phyloP scores from a whole-genome alignment of 495 filamentous ascomycete species.

The Chaetomium cochliodes region DNA sequence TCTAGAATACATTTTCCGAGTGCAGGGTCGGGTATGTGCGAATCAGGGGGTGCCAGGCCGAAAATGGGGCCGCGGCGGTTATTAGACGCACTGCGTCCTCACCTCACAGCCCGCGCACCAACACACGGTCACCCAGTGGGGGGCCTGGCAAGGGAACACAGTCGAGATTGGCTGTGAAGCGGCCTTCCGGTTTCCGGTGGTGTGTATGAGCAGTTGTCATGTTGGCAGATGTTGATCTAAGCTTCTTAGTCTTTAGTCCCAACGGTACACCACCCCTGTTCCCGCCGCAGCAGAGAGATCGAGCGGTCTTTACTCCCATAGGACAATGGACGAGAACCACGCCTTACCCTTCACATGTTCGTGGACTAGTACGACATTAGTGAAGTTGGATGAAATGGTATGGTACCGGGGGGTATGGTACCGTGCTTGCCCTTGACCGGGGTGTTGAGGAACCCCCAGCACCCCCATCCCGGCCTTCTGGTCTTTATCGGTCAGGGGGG shows the following conservation, averaged over 20 bases:
- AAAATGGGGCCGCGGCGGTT: neutral
- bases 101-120: neutral
- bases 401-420: neutral
- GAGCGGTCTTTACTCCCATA: neutral
- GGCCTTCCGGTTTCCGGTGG: neutral
- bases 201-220: neutral
- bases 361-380: neutral
- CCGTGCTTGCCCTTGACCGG: neutral
- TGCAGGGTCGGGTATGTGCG: neutral
- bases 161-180: neutral
- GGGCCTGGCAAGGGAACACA: neutral
- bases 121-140: neutral
- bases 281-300: neutral
- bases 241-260: slow-evolving; percentile 7
- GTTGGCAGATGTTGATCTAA: neutral
- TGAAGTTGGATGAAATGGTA: neutral
- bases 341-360: neutral
- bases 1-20: neutral
- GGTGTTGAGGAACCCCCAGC: neutral
- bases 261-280: slow-evolving; percentile 5
- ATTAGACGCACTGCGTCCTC: slow-evolving; percentile 1
- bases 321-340: neutral
- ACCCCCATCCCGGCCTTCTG: neutral
- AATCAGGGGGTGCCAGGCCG: neutral
- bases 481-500: slow-evolving; percentile 2